These are phyloP conservation scores for Russula brevipes DNA, from an alignment of 768 basidiomycete species.

Conservation along the genomic window DNA sequence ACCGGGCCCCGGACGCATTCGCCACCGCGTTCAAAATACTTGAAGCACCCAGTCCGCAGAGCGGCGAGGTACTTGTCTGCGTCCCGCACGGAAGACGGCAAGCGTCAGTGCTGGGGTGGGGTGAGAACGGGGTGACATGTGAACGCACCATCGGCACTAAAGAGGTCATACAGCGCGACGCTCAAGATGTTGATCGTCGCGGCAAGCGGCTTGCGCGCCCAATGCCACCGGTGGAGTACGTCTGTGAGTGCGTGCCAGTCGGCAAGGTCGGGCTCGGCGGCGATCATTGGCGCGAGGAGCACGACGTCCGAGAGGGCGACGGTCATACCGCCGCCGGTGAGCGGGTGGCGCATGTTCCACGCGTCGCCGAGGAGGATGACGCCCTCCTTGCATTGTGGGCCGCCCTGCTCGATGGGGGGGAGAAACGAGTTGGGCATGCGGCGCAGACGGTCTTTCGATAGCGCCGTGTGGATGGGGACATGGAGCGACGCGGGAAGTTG, in stretches of 20 bases:
- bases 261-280: conserved; percentile 37
- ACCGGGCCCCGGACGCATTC: conserved; percentile 86
- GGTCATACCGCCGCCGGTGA: conserved; percentile 98
- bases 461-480: conserved; percentile 54
- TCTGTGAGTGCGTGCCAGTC: conserved; percentile 50
- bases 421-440: conserved; percentile 97
- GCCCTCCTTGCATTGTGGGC: conserved; percentile 49
- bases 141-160: conserved; percentile 85
- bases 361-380: conserved; percentile 88
- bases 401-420: conserved; percentile 66
- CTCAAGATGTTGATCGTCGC: conserved; percentile 91
- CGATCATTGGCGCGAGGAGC: conserved; percentile 58
- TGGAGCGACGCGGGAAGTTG: conserved; percentile 75
- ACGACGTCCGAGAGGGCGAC: conserved; percentile 88
- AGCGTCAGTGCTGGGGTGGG: not conserved
- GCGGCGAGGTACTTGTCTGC: conserved; percentile 57
- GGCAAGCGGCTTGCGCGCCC: conserved; percentile 76
- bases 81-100: not conserved
- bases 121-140: not conserved
- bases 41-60: conserved; percentile 85
- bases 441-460: conserved; percentile 76
- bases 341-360: conserved; percentile 98
- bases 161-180: conserved; percentile 89
- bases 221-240: conserved; percentile 71
- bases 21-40: conserved; percentile 93